phyloP scores from a whole-genome alignment of 257 asterid genomes.

The Handroanthus guayacan region DNA sequence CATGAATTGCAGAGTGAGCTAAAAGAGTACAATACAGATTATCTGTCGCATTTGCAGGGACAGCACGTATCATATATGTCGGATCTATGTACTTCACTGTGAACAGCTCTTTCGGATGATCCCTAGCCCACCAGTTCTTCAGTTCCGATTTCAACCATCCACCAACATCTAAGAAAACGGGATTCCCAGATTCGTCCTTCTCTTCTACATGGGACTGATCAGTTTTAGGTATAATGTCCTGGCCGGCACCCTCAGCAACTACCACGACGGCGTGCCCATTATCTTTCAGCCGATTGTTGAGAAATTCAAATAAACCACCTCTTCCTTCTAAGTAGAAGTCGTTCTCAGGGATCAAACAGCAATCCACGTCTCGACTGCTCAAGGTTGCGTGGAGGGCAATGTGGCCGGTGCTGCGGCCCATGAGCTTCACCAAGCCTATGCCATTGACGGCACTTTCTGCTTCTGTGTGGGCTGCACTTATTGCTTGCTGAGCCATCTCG shows the following conservation, averaged over 20 bases:
- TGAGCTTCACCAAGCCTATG: constrained; percentile 79
- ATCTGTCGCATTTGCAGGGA: constrained; percentile 76
- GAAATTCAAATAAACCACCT: constrained; percentile 76
- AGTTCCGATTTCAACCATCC: constrained; percentile 82
- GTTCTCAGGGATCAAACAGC: constrained; percentile 80
- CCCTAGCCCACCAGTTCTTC: constrained; percentile 80
- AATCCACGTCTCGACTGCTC: constrained; percentile 83
- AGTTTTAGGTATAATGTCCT: constrained; percentile 57
- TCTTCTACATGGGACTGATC: constrained; percentile 49
- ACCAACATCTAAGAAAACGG: constrained; percentile 74
- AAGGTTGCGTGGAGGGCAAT: constrained; percentile 78
- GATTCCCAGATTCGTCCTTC: constrained; percentile 82
- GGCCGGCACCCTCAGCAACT: constrained; percentile 88
- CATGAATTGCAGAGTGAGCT: constrained; percentile 83
- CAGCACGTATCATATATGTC: constrained; percentile 80
- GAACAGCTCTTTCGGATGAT: constrained; percentile 62
- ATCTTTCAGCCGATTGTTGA: constrained; percentile 44
- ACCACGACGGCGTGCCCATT: constrained; percentile 75
- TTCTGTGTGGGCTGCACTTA: constrained; percentile 75
- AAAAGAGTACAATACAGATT: constrained; percentile 72
- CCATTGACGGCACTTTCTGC: constrained; percentile 87
- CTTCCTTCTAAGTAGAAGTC: constrained; percentile 69
- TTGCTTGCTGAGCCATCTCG: constrained; percentile 93
- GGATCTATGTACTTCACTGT: constrained; percentile 84
- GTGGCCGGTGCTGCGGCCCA: constrained; percentile 93